Evolutionary conservation across 768 basidiomycete genomes (phyloP), one percentile per base, ranked within the genome.

Genomic region (Leccinum obscurum): DNA sequence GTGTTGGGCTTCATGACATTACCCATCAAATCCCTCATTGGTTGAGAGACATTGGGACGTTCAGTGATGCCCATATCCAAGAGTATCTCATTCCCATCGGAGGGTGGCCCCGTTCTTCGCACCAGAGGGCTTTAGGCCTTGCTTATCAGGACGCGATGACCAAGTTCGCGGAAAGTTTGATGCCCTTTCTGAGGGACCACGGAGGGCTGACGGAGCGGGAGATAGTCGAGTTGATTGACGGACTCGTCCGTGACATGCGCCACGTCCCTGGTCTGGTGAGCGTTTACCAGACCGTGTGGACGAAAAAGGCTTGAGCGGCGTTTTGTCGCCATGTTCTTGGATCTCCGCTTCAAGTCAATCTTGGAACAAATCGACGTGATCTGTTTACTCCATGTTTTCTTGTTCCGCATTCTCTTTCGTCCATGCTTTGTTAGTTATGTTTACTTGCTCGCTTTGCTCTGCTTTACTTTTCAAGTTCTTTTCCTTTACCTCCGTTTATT

Each of bases 71-170:
- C 57, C 68, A 73, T 5, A 44, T 74, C 7, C 66, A 67, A 32
- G 57, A 62, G 3, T 68, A 76, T 60, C 63, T 72, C 68, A 76
- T 89, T 59, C 87, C 87, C 9, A 76, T 90, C 24, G 89, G 88
- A 5, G 71, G 74, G 9, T 87, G 85, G 87, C 76, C 73, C 52
- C 37, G 52, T 0, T 76, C 82, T 54, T 64, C 73, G 3, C 64
- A 54, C 30, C 60, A 76, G 66, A 70, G 62, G 61, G 44, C 54
- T 11, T 65, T 87, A 2, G 88, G 87, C 1, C 70, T 62, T 32
- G 71, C 64, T 2, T 80, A 80, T 64, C 75, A 80, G 30, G 70
- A 66, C 2, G 71, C 74, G 7, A 75, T 82, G 60, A 64, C 68
- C 32, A 67, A 73, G 24, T 85, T 83, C 52, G 78, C 81, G 4